Conservation (phyloP, 352 stramenopile genomes). For the Pythium dissotocum region DNA sequence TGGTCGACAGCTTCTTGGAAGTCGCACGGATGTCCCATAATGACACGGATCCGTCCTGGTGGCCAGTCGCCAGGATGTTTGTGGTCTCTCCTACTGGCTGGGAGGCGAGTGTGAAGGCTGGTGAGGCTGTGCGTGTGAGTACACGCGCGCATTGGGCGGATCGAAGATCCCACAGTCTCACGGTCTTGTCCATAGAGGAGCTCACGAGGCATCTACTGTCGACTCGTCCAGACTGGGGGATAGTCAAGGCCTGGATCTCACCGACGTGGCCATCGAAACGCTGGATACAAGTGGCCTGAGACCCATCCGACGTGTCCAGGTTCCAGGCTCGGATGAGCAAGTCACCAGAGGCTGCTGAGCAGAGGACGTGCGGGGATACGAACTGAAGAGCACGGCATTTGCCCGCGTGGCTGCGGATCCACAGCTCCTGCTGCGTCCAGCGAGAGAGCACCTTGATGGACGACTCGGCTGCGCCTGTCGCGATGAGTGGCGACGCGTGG, state of each 20-base stretch:
- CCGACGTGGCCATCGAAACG: constrained; percentile 63
- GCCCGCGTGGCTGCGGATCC: constrained; percentile 38
- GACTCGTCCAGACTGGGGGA: not conserved
- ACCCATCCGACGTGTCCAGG: constrained; percentile 26
- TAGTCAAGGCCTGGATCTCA: constrained; percentile 57
- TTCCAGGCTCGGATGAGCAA: constrained; percentile 57
- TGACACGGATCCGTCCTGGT: constrained; percentile 59
- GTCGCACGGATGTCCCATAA: constrained; percentile 67
- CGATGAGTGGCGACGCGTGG: constrained; percentile 31
- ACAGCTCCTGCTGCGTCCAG: constrained; percentile 27
- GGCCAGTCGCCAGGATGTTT: constrained; percentile 42
- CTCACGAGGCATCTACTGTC: constrained; percentile 28
- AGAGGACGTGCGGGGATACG: constrained; percentile 34
- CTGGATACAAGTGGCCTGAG: constrained; percentile 15
- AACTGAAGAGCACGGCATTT: constrained; percentile 62
- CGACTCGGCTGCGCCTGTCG: constrained; percentile 57
- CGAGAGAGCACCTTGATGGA: constrained; percentile 59
- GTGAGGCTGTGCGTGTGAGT: constrained; percentile 34
- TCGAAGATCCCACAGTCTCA: constrained; percentile 73
- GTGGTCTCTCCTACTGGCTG: constrained; percentile 31
- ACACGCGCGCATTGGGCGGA: constrained; percentile 51
- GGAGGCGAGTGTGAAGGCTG: constrained; percentile 49
- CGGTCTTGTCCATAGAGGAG: constrained; percentile 54
- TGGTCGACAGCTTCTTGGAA: constrained; percentile 29
- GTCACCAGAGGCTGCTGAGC: constrained; percentile 44